Conservation (phyloP, 495 filamentous ascomycete genomes). For the Thermochaetoides thermophila region DNA sequence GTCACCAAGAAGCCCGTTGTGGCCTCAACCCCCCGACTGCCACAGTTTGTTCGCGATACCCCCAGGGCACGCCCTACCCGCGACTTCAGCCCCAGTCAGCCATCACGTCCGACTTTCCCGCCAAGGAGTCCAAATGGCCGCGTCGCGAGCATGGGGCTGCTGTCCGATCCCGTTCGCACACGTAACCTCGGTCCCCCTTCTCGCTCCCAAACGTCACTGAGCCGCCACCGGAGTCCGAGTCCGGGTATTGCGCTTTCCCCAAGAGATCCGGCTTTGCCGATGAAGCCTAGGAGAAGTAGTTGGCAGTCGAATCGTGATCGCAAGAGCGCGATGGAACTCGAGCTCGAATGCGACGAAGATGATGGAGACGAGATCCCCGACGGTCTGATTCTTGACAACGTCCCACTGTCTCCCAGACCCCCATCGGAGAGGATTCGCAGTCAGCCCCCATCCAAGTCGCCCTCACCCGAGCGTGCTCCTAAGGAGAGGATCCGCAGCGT, state of each 20-base stretch:
- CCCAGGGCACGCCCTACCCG: slow-evolving; percentile 10
- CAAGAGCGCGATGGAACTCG: slow-evolving; percentile 66
- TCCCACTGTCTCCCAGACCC: slow-evolving; percentile 83
- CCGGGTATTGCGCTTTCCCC: slow-evolving; percentile 27
- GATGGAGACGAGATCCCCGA: slow-evolving; percentile 80
- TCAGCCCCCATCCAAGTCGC: slow-evolving; percentile 32
- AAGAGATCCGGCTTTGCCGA: slow-evolving; percentile 27
- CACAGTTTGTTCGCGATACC: slow-evolving; percentile 14
- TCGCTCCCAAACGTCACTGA: slow-evolving; percentile 16
- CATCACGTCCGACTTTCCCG: too few species aligned
- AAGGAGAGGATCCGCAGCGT: slow-evolving; percentile 36
- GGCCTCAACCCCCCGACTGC: slow-evolving; percentile 18
- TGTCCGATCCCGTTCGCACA: slow-evolving; percentile 20
- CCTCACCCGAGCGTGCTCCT: slow-evolving; percentile 41
- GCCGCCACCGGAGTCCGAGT: slow-evolving; percentile 25
- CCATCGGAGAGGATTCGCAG: slow-evolving; percentile 44
- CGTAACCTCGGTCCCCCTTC: slow-evolving; percentile 23
- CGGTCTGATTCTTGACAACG: slow-evolving; percentile 81
- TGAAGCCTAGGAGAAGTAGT: slow-evolving; percentile 39
- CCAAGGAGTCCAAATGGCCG: slow-evolving; percentile 18
- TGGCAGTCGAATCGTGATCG: slow-evolving; percentile 57
- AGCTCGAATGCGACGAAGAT: slow-evolving; percentile 79
- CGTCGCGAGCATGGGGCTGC: slow-evolving; percentile 16
- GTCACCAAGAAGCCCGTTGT: slow-evolving; percentile 22
- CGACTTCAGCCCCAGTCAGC: slow-evolving; percentile 14